Evolutionary conservation across 2,329 filamentous ascomycete genomes (phyloP), one percentile per base, ranked within the genome.

Genomic region (Ophiostoma triangulosporum): DNA sequence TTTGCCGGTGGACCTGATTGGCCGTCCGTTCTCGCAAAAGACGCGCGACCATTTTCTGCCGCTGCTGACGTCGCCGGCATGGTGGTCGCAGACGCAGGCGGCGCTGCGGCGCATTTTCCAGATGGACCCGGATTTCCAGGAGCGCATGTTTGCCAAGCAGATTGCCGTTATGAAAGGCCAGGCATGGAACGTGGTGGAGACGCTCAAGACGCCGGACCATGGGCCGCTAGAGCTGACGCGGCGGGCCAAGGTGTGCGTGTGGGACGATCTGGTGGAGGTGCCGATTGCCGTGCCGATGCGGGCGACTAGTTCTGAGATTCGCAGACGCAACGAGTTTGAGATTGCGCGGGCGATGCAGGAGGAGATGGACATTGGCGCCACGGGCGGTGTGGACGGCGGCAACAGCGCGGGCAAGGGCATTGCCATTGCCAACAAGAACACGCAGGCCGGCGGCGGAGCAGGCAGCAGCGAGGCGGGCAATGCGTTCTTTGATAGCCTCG

Each of bases 161-260:
- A 94, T 98, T 57, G 91, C 93, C 1, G 93, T 98, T 56, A 95
- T 98, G 88, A 98, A 98, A 69, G 93, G 93, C 11, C 93, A 98
- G 65, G 93, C 93, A 0, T 98, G 93, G 89, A 98, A 98, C 65
- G 93, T 98, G 0, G 93, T 98, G 4, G 93, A 98, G 70, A 96
- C 93, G 0, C 76, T 98, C 57, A 98, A 98, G 67, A 86, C 86
- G 17, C 75, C 81, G 0, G 93, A 97, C 63, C 91, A 97, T 64
- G 93, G 93, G 0, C 93, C 93, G 0, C 73, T 98, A 17, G 93
- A 85, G 69, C 78, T 98, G 52, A 97, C 93, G 4, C 79, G 93
- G 58, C 78, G 93, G 60, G 85, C 88, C 49, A 83, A 91, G 62
- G 91, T 98, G 17, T 95, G 89, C 62, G 91, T 98, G 12, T 98